Percentiles rank a stretch among this genome's conserved stretches.
phyloP scores from a whole-genome alignment of 305 asterid genomes.

The Andrographis paniculata region DNA sequence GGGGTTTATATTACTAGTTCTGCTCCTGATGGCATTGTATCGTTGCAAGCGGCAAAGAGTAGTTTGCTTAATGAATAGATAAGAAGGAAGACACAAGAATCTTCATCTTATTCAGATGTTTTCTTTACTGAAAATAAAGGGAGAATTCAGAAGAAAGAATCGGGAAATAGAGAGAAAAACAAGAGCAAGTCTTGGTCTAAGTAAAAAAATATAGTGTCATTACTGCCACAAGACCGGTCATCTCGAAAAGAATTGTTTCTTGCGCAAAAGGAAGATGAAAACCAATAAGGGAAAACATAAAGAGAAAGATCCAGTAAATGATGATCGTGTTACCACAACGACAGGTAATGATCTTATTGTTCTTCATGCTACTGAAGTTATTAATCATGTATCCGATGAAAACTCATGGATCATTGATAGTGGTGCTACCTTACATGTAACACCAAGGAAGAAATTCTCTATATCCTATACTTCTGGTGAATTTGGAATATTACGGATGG shows the following conservation, averaged over 20 bases:
- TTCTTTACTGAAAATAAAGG: neutral
- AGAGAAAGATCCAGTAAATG: neutral
- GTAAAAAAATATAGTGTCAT: neutral
- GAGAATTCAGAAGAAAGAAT: too few species aligned
- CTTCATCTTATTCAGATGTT: neutral
- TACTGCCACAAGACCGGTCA: neutral
- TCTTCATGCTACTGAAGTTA: too few species aligned
- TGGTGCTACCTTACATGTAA: neutral
- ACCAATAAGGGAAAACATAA: neutral
- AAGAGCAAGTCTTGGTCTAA: neutral
- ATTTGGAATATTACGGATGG: neutral
- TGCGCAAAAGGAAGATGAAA: neutral
- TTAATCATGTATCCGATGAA: too few species aligned
- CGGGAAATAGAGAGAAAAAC: too few species aligned
- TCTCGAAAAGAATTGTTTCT: neutral
- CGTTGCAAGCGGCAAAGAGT: too few species aligned
- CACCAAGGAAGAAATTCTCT: neutral
- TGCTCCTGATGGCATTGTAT: too few species aligned
- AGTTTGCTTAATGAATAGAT: too few species aligned
- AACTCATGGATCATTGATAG: neutral
- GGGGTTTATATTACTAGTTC: neutral
- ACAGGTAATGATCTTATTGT: too few species aligned
- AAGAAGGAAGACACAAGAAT: neutral
- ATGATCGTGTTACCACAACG: neutral
- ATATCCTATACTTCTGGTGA: neutral